Evolutionary conservation across 345 rosid genomes (phyloP), one percentile per base, ranked within the genome.

Genomic region (Lepidium sativum): DNA sequence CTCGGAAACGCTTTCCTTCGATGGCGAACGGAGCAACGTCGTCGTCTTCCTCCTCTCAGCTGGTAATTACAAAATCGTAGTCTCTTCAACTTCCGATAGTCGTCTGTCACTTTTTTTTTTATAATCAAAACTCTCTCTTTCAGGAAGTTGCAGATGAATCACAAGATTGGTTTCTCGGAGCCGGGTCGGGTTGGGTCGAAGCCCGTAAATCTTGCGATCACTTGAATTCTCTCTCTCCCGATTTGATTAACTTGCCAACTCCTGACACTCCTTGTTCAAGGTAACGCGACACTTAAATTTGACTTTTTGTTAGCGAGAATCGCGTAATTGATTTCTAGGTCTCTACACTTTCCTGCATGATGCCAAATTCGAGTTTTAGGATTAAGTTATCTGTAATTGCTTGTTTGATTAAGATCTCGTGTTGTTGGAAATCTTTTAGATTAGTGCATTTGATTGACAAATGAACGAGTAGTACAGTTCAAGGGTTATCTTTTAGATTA

Each of bases 151-250:
- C 39, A 40, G 7, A 65, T 16, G 86, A 65, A 60, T 67, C 66
- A 39, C 85, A 81, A 8, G 86, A 79, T 38, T 74, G 75, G 53
- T 23, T 68, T 9, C 40, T 62, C 63, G 97, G 96, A 38, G 82
- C 85, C 7, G 95, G 73, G 42, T 85, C 96, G 17, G 98, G 96
- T 51, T 92, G 96, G 98, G 95, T 92, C 0, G 97, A 92, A 65
- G 88, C 97, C 20, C 82, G 82, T 33, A 83, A 88, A 31, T 74
- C 78, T 9, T 92, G 94, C 62, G 89, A 84, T 68, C 98, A 92
- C 80, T 74, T 89, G 84, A 37, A 4, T 14, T 78, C 84, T n/a
- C 69, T 87, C 0, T 82, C 83, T 4, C 67, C 89, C 54, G 89
- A 87, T 84, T 84, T 84, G 20, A 2, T 51, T 64, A 83, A 81